Evolutionary conservation across 768 basidiomycete species (phyloP).

Genomic region (Suillus americanus): DNA sequence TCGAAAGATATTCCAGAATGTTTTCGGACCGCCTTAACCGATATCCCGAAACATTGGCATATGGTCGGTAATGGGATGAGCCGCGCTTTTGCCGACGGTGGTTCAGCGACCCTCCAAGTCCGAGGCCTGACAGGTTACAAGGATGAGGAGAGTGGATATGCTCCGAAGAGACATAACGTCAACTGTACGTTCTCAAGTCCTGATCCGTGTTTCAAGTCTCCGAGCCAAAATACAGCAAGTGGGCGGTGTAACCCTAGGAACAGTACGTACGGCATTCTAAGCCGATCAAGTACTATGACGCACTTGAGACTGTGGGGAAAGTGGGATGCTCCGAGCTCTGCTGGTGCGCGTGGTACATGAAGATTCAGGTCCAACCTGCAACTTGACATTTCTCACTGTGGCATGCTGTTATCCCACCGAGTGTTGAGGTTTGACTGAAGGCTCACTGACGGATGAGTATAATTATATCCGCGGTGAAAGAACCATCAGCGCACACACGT

Average conservation of each 20-base stretch:
- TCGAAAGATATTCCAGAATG: neutral
- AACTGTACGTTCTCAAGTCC: neutral
- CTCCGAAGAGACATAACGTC: neutral
- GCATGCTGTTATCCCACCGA: neutral
- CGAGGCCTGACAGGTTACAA: neutral
- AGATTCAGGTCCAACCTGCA: neutral
- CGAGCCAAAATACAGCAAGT: neutral
- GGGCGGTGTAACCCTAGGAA: neutral
- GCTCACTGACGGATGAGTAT: neutral
- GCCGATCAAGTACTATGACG: neutral
- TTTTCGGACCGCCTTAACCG: neutral
- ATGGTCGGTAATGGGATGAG: neutral
- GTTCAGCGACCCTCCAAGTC: neutral
- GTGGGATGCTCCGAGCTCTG: neutral
- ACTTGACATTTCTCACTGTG: neutral
- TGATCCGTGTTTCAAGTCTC: neutral
- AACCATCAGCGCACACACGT: neutral
- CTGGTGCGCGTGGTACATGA: neutral
- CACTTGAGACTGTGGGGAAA: slow-evolving; percentile 2
- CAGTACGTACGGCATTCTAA: neutral
- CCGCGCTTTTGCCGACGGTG: neutral
- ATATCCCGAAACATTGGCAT: neutral
- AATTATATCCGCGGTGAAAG: slow-evolving; percentile 7
- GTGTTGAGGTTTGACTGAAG: neutral
- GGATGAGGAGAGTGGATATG: neutral